phyloP scores from a whole-genome alignment of 2,329 filamentous ascomycete genomes.

The Calonectria multiphialidica region DNA sequence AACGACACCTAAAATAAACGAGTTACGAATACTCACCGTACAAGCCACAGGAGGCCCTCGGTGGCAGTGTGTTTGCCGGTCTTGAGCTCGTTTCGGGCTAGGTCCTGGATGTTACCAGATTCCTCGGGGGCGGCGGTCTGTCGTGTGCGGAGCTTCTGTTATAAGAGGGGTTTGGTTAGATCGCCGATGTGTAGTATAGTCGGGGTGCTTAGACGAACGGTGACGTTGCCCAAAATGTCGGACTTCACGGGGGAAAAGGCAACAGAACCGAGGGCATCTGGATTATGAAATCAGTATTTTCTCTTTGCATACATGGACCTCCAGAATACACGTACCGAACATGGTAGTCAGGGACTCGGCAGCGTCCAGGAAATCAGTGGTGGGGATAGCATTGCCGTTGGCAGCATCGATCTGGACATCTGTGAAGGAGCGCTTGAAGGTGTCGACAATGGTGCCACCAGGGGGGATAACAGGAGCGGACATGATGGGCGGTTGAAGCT shows the following conservation, averaged over 20 bases:
- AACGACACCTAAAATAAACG: too few species aligned
- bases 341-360: conserved; percentile 87
- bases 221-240: conserved; percentile 92
- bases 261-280: conserved; percentile 74
- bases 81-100: conserved; percentile 89
- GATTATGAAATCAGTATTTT: conserved; percentile 24
- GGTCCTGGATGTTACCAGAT: conserved; percentile 86
- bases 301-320: not conserved
- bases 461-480: conserved; percentile 63
- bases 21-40: conserved; percentile 70
- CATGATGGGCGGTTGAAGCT: conserved; percentile 56
- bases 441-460: conserved; percentile 86
- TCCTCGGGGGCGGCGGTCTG: conserved; percentile 82
- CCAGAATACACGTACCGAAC: conserved; percentile 72
- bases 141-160: conserved; percentile 88
- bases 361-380: conserved; percentile 90
- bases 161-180: conserved; percentile 29
- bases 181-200: not conserved
- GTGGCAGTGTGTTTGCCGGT: conserved; percentile 89
- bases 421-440: conserved; percentile 84
- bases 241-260: conserved; percentile 93
- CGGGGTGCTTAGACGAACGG: conserved; percentile 66
- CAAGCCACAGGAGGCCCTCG: conserved; percentile 92
- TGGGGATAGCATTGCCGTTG: conserved; percentile 83
- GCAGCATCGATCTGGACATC: conserved; percentile 82